These are phyloP conservation scores for Fabrea salina DNA, from an alignment of 169 alveolate genomes.

Conservation along the genomic window DNA sequence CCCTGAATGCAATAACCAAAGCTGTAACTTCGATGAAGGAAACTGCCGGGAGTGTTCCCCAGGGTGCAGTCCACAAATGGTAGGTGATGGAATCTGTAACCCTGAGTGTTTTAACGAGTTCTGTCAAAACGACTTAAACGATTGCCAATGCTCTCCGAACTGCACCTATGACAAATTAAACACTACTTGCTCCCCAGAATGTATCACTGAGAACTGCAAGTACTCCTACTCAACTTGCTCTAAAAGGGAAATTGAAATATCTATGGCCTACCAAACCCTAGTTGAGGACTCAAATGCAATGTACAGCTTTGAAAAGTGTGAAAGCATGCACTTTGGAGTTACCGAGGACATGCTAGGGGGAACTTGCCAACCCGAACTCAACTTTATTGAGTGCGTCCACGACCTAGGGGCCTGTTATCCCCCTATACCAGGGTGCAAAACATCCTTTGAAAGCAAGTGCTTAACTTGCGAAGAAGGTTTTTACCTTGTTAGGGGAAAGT, in stretches of 20 bases:
- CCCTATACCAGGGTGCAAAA: too few species aligned
- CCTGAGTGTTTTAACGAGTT: not conserved
- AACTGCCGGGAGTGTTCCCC: not conserved
- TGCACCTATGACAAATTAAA: not conserved
- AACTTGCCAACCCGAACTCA: not conserved
- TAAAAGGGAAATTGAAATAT: too few species aligned
- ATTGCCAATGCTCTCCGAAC: not conserved
- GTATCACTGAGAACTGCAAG: too few species aligned
- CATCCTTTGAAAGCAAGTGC: too few species aligned
- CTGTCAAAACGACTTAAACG: slow-evolving; percentile 9
- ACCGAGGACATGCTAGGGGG: too few species aligned
- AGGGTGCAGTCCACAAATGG: not conserved
- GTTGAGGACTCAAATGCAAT: too few species aligned
- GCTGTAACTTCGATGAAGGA: not conserved
- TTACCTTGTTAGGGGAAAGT: too few species aligned
- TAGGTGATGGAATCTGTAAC: slow-evolving; percentile 17
- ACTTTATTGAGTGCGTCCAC: not conserved
- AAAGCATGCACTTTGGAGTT: too few species aligned
- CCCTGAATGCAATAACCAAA: not conserved
- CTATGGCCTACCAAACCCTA: too few species aligned
- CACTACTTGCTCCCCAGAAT: not conserved
- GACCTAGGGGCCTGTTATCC: slow-evolving; percentile 33
- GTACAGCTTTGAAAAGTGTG: too few species aligned
- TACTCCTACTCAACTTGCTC: too few species aligned
- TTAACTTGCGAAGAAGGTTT: too few species aligned